phyloP scores from a whole-genome alignment of 2,329 filamentous ascomycete species.

The Coniochaeta prunicola region DNA sequence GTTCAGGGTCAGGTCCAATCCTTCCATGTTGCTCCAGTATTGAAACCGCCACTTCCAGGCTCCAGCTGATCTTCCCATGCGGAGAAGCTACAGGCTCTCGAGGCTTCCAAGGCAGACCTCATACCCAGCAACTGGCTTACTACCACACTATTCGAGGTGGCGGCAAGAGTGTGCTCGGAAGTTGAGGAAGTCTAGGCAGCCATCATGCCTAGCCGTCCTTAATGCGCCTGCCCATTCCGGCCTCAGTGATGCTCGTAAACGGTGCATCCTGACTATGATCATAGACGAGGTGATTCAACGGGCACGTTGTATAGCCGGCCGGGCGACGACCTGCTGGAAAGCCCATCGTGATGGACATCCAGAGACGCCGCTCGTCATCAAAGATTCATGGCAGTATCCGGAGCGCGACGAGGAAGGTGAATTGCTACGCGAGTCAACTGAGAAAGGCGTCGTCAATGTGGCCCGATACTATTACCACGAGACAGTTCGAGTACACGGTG shows the following conservation, averaged over 20 bases:
- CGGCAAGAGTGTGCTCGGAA: neutral
- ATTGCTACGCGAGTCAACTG: constrained; percentile 24
- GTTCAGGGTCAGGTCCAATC: neutral
- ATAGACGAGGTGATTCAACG: constrained; percentile 27
- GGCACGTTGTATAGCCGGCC: constrained; percentile 24
- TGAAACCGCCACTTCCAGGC: neutral
- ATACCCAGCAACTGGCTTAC: neutral
- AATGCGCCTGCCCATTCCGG: neutral
- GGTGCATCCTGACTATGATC: constrained; percentile 12
- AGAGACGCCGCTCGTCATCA: constrained; percentile 25
- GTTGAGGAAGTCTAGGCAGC: neutral
- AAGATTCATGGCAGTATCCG: constrained; percentile 29
- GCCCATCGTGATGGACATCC: constrained; percentile 24
- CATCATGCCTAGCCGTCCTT: neutral
- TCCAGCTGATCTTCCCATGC: neutral
- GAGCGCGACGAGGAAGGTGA: constrained; percentile 27
- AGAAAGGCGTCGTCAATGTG: constrained; percentile 28
- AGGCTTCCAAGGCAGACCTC: too few species aligned
- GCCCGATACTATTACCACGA: constrained; percentile 34
- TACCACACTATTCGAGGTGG: neutral
- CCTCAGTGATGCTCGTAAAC: neutral
- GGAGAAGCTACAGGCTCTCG: neutral
- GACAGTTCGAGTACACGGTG: constrained; percentile 25
- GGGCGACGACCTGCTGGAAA: constrained; percentile 32
- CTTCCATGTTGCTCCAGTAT: neutral